These are phyloP conservation scores for Neoascochyta sp. DNA, from an alignment of 2,329 filamentous ascomycete genomes.

Conservation along the genomic window DNA sequence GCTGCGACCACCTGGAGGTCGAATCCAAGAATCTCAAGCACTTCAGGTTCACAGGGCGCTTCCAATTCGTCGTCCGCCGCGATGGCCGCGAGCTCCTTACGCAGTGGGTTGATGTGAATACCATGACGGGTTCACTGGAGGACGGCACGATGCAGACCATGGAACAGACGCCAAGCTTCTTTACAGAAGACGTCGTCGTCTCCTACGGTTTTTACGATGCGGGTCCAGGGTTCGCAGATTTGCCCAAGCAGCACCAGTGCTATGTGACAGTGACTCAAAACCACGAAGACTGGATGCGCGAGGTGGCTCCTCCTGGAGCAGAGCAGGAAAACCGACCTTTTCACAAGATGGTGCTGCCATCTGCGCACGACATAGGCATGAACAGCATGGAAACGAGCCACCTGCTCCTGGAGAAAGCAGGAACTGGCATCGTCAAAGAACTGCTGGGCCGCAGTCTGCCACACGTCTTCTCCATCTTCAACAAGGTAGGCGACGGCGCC, in stretches of 20 bases:
- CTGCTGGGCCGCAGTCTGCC: conserved; percentile 26
- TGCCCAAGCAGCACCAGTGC: conserved; percentile 45
- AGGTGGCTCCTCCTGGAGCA: conserved; percentile 41
- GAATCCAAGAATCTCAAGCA: conserved; percentile 43
- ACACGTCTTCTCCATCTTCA: conserved; percentile 21
- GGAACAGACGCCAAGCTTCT: conserved; percentile 28
- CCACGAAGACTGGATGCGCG: conserved; percentile 46
- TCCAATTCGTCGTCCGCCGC: conserved; percentile 41
- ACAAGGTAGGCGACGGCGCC: conserved; percentile 26
- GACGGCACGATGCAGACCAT: conserved; percentile 40
- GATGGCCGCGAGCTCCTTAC: conserved; percentile 42
- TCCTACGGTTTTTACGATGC: conserved; percentile 51
- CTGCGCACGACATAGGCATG: conserved; percentile 51
- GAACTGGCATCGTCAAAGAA: conserved; percentile 30
- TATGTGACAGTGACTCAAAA: conserved; percentile 46
- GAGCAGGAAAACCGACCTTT: conserved; percentile 43
- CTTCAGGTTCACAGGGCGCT: conserved; percentile 47
- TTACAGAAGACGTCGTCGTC: conserved; percentile 40
- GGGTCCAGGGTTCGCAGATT: conserved; percentile 42
- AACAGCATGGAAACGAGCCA: conserved; percentile 48
- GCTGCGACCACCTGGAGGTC: conserved; percentile 45
- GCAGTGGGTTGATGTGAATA: conserved; percentile 48
- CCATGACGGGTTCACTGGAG: conserved; percentile 44
- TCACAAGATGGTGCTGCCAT: conserved; percentile 44
- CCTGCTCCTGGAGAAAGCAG: conserved; percentile 40